These are phyloP conservation scores for Grosmannia huntii DNA, from an alignment of 2,329 filamentous ascomycete genomes.

Conservation along the genomic window DNA sequence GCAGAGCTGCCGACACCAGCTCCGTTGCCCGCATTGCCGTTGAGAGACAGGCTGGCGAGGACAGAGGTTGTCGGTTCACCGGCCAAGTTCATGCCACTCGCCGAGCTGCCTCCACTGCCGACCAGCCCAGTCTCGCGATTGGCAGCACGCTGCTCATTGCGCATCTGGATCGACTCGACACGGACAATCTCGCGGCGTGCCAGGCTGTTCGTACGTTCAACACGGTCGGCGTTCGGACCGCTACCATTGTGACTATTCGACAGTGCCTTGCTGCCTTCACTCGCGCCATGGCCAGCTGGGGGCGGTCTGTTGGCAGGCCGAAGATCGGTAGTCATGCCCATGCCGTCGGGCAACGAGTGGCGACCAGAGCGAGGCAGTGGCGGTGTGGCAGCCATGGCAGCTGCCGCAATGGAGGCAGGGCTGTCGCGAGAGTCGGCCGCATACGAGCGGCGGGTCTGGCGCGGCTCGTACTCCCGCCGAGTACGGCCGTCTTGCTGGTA, in stretches of 20 bases:
- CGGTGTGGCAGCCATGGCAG: neutral
- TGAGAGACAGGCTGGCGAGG: slow-evolving; percentile 2
- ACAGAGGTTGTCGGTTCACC: neutral
- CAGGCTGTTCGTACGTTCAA: slow-evolving; percentile 35
- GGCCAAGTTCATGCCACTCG: neutral
- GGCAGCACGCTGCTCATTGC: slow-evolving; percentile 34
- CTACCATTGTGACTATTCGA: neutral
- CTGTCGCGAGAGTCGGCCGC: slow-evolving; percentile 17
- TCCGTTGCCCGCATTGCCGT: slow-evolving; percentile 11
- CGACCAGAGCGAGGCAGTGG: slow-evolving; percentile 15
- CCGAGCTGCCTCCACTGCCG: neutral
- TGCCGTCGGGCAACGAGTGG: slow-evolving; percentile 21
- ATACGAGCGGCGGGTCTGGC: slow-evolving; percentile 27
- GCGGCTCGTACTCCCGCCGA: slow-evolving; percentile 24
- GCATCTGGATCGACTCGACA: slow-evolving; percentile 36
- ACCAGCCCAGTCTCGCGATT: slow-evolving; percentile 24
- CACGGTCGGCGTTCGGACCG: slow-evolving; percentile 14
- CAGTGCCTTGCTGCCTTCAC: neutral
- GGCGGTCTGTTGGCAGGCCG: slow-evolving; percentile 21
- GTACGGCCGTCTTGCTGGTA: slow-evolving; percentile 1
- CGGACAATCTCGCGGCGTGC: slow-evolving; percentile 40
- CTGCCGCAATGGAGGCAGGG: slow-evolving; percentile 4
- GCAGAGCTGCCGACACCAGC: slow-evolving; percentile 13
- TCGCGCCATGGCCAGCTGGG: neutral
- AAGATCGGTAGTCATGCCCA: slow-evolving; percentile 19